Base-by-base conservation (phyloP, 2,329 filamentous ascomycete genomes). In the Stagonosporopsis rhizophila region DNA sequence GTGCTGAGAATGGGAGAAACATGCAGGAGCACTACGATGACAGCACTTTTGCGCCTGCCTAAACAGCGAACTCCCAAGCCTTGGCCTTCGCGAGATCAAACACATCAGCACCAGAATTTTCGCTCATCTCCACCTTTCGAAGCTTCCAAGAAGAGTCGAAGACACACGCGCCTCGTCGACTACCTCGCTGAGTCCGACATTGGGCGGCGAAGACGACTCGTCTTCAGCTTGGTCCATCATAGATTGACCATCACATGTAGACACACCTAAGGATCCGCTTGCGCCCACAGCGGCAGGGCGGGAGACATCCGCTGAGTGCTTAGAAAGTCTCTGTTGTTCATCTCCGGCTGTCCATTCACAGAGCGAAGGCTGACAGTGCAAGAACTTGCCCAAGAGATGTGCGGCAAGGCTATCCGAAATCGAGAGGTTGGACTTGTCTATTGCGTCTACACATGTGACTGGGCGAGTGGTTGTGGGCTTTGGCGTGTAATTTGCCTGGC, bases 31-130 rank as follows among this genome's bases (percentile, higher is more conserved):
- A 20, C 32, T 12, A 45, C 34, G 32, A 41, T 15, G 34, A 40
- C 9, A 27, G 30, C 9, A 6, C n/a, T 2, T 5, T 44, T 14
- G 32, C 44, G 23, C 44, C 42, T 44, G 42, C 42, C 37, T 46
- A 20, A 44, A 50, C 15, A 34, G 11, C 23, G 12, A 47, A 47
- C 41, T 22, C 47, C 47, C 53, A 50, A 48, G 53, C 48, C 47
- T 56, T 56, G 48, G 47, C 47, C 23, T 19, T 56, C 32, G 44
- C 38, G 7, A 38, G 3, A 2, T 6, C 22, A 46, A 38, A 38
- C 35, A 42, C 23, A 14, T 42, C 20, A 25, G 7, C 22, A 23
- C 15, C 28, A 20, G 25, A 14, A 14, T 30, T 51, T 47, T 42
- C 23, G 14, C 9, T 28, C 37, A 27, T 32, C 47, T 46, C 53